These are phyloP conservation scores for Scutellaria barbata DNA, from an alignment of 257 asterid species.

Conservation along the genomic window DNA sequence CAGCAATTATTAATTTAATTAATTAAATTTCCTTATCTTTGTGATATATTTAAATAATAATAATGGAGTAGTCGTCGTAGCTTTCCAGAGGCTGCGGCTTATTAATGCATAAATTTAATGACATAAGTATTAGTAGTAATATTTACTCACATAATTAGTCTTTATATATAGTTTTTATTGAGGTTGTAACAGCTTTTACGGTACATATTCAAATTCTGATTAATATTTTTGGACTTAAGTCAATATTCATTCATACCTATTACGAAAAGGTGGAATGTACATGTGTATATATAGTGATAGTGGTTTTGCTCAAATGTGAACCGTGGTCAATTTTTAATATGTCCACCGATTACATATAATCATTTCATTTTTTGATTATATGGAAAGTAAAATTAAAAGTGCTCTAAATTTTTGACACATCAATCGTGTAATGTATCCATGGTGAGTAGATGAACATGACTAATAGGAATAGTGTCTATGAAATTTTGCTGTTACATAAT, in stretches of 20 bases:
- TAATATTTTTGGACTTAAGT: constrained; percentile 21
- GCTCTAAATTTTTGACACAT: too few relatives aligned
- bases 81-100: constrained; percentile 37
- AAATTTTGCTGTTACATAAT: too few relatives aligned
- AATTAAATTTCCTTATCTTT: not conserved
- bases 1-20: constrained; percentile 16
- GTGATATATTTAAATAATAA: constrained; percentile 1
- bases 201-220: constrained; percentile 4
- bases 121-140: not conserved
- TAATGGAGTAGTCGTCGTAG: constrained; percentile 4
- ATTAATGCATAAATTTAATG: constrained; percentile 26
- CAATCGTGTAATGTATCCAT: too few relatives aligned
- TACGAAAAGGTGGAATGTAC: not conserved
- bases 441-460: too few relatives aligned
- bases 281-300: too few relatives aligned
- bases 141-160: constrained; percentile 5
- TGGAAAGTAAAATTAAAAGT: too few relatives aligned
- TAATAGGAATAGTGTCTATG: too few relatives aligned
- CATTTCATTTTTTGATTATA: too few relatives aligned
- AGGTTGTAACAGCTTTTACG: constrained; percentile 35
- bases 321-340: too few relatives aligned
- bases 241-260: constrained; percentile 17
- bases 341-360: too few relatives aligned
- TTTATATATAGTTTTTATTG: not conserved
- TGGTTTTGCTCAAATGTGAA: too few relatives aligned